Evolutionary conservation across 208 protist species (phyloP), one percentile per base, ranked within the genome.

Genomic region (Crithidia fasciculata): DNA sequence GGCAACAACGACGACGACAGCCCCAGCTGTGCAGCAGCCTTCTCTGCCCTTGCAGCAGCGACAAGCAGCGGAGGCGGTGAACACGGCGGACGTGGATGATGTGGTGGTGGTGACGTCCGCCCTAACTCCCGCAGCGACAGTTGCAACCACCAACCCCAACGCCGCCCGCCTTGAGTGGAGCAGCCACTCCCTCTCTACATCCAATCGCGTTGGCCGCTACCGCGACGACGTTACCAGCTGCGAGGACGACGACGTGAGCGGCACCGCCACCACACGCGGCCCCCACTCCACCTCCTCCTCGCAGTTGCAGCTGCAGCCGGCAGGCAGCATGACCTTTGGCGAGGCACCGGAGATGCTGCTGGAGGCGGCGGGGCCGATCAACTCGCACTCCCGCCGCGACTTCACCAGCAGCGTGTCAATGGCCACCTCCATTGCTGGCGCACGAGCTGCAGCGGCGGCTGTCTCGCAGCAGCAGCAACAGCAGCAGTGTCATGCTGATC

Each of bases 161-260:
- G 28, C 28, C 28, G 28, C 28, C 7, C 49, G 39, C 2, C 53
- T 58, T 28, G 64, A 69, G 64, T 69, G 64, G 49, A 69, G 40
- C 64, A 69, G 52, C 64, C 53, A 50, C 40, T 69, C 64, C 53
- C 64, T 59, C n/a, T 50, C 52, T 52, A 59, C n/a, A 5, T 69
- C 64, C 9, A n/a, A 8, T 15, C 37, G 52, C 39, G 19, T 47
- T 2, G 12, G 40, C 5, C 64, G 18, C 6, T 39, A 47, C 40
- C 52, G 64, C 64, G 53, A 52, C 45, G 64, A 41, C 18, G 53
- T n/a, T n/a, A 60, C 37, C 40, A 59, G 64, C 15, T 3, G 3
- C 49, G 64, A 69, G 43, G 59, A 64, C 37, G 64, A 69, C 16
- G 64, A 69, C 53, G 28, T 54, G 53, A 69, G 52, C 53, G 64